Base-by-base conservation (phyloP, 129 eudicot genomes). In the Escallonia herrerae region DNA sequence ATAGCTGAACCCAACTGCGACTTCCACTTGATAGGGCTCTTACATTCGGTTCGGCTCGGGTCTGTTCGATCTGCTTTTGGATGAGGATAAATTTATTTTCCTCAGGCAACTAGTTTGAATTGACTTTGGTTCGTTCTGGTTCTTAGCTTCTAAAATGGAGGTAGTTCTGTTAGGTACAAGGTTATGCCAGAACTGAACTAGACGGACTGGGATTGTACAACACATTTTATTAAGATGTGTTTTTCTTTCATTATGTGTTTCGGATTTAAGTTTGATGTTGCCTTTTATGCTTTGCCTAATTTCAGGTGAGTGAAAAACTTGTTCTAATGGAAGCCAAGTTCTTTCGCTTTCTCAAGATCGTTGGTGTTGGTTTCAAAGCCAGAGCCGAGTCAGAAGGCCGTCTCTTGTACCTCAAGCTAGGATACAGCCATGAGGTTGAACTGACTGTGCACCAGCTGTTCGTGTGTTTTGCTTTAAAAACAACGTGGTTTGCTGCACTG, bases 341-440 rank as follows among this genome's bases (percentile, higher is more conserved):
- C 63, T 67, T 67, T 54, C 71, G 71, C 10, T 67, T 67, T 54
- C 71, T 67, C 46, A 67, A 67, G 62, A 67, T 67, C 11, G 62
- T 67, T 51, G 71, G 71, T 50, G 71, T 67, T 15, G 71, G 71
- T 53, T 67, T 54, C 14, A 67, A 67, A 55, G 71, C 71, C 4
- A 15, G 71, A 55, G 71, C 71, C 15, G 62, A 56, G 43, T 15
- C 71, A 12, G 71, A 56, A 67, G 71, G 71, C 43, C 71, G 71
- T 5, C 63, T 67, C 6, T 67, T 67, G 71, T 67, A 43, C 54
- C 45, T 67, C 42, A 67, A 67, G 56, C 43, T 67, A 5, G 71
- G 71, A 54, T 67, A 67, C 63, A 67, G 71, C 71, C 71, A 67
- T 43, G 71, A 67, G 58, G 71, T 67, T 53, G 71, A 67, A 55